Base-by-base conservation (phyloP, 1,139 yeast genomes). In the Candida sanyaensis region DNA sequence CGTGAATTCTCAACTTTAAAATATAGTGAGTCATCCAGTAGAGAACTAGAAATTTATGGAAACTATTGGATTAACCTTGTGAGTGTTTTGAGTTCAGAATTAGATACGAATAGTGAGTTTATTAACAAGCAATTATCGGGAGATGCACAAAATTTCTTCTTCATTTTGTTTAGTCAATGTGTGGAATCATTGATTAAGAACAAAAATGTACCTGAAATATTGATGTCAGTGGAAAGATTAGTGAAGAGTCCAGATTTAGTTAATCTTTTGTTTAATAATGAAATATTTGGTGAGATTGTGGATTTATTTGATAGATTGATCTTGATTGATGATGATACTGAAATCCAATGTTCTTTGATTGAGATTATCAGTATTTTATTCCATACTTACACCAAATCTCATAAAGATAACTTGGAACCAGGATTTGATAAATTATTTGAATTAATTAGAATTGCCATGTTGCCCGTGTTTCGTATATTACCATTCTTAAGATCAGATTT, bases 361-460 rank as follows among this genome's bases (percentile, higher is more conserved):
- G 82, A 80, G 21, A 82, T 84, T 36, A 78, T 88, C 0, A 71
- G 77, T 38, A 74, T 77, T 6, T 63, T 73, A 51, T 89, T 66
- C 52, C 63, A 62, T 12, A 68, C 73, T 2, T 70, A 55, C 54
- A 49, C 63, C 33, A 50, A 53, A 5, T 53, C 57, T 5, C 62
- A 63, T 44, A 36, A 50, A 9, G 70, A 71, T 36, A 70, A 73
- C 37, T 66, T 83, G 26, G 77, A 78, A 21, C 77, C 76, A 31
- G 81, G 83, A 42, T 86, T 88, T 49, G 96, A 88, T 56, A 90
- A 88, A 58, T 69, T 89, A 44, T 89, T 91, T 62, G 97, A 92
- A 60, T 72, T 92, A 33, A 69, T 90, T 41, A 75, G 96, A 55
- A 77, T 91, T n/a, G 80, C 81, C 17, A 76, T 88, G 75, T 72